phyloP scores from a whole-genome alignment of 345 rosid species.

The Noccaea caerulescens region DNA sequence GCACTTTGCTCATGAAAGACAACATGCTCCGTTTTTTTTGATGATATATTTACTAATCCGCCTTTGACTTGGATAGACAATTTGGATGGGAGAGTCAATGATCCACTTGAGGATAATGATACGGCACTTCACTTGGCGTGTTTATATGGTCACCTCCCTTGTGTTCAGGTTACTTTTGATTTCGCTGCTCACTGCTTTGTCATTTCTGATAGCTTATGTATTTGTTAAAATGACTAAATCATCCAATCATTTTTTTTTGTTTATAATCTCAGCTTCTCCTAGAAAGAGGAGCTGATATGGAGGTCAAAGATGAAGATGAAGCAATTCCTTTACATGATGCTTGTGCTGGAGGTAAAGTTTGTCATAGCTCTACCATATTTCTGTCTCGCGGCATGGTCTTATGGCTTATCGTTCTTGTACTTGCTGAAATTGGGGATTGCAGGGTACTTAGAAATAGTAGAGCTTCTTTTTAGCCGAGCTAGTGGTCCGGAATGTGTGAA shows the following conservation, averaged over 20 bases:
- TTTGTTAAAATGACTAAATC: background rate
- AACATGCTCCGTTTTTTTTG: background rate
- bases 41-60: background rate
- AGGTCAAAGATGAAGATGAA: constrained; percentile 89
- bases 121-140: constrained; percentile 90
- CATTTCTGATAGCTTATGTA: constrained; percentile 18
- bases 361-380: background rate
- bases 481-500: constrained; percentile 48
- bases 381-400: constrained; percentile 6
- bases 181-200: background rate
- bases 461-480: constrained; percentile 65
- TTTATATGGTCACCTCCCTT: constrained; percentile 81
- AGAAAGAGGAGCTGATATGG: constrained; percentile 87
- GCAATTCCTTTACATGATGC: constrained; percentile 96
- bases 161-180: constrained; percentile 68
- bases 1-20: background rate
- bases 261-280: constrained; percentile 61
- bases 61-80: constrained; percentile 53
- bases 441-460: constrained; percentile 76
- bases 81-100: constrained; percentile 74
- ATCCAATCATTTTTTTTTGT: background rate
- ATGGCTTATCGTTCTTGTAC: background rate
- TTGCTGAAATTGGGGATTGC: constrained; percentile 6
- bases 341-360: constrained; percentile 74
- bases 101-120: constrained; percentile 87